A percentile compares a stretch with the other conserved stretches of the same genome.
Conservation (phyloP, 2,329 filamentous ascomycete genomes). For the Neobulgaria alba region DNA sequence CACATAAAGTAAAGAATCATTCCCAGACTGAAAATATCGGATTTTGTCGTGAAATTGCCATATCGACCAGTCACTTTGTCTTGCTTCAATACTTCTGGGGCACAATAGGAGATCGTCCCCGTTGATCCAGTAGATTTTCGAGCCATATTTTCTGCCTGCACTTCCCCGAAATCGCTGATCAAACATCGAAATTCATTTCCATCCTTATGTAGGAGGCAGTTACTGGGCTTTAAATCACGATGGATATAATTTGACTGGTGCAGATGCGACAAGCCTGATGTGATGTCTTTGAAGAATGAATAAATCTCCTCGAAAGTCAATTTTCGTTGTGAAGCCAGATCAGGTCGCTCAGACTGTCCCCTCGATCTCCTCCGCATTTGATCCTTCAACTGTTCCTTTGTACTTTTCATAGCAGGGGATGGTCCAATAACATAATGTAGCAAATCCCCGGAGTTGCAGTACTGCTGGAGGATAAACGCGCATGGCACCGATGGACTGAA, state of each 20-base stretch:
- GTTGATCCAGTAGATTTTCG: constrained; percentile 90
- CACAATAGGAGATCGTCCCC: constrained; percentile 95
- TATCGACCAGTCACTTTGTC: constrained; percentile 57
- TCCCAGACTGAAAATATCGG: constrained; percentile 93
- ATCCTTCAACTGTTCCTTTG: constrained; percentile 82
- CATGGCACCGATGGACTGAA: constrained; percentile 91
- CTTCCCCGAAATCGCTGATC: constrained; percentile 96
- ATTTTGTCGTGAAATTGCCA: constrained; percentile 93
- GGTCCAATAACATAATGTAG: constrained; percentile 77
- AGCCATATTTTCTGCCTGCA: constrained; percentile 72
- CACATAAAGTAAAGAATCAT: constrained; percentile 99
- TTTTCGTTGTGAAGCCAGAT: constrained; percentile 21
- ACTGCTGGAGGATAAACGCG: constrained; percentile 95
- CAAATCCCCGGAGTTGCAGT: constrained; percentile 89
- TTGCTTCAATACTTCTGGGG: constrained; percentile 77
- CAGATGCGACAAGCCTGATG: constrained; percentile 81
- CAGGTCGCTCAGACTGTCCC: constrained; percentile 56
- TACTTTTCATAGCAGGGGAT: constrained; percentile 47
- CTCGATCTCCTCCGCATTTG: constrained; percentile 75
- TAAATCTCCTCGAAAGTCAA: constrained; percentile 86
- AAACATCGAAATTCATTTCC: constrained; percentile 67
- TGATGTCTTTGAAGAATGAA: constrained; percentile 92
- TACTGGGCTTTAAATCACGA: constrained; percentile 90
- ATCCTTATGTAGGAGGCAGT: constrained; percentile 77
- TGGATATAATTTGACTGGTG: constrained; percentile 92